A percentile compares a stretch with the other conserved stretches of the same genome.
Evolutionary conservation across 495 filamentous ascomycete species (phyloP).

Genomic region (Penicillium roqueforti): DNA sequence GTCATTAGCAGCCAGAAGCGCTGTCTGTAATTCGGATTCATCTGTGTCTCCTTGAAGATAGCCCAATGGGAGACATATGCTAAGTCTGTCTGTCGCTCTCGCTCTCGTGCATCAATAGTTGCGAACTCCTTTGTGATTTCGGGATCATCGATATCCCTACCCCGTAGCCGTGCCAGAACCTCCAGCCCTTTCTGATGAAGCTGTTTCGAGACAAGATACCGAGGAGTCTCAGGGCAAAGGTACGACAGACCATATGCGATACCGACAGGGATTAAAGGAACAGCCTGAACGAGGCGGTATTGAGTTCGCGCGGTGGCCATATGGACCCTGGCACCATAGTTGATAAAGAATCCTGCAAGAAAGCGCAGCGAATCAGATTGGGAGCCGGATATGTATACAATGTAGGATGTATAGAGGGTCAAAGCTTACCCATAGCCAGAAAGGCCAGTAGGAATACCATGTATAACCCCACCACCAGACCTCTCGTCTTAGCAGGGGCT

Average conservation of each 20-base stretch:
- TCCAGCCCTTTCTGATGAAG: constrained; percentile 30
- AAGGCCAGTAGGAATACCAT: constrained; percentile 46
- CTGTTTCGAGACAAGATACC: constrained; percentile 39
- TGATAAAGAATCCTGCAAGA: constrained; percentile 44
- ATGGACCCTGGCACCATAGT: constrained; percentile 41
- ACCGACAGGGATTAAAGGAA: constrained; percentile 40
- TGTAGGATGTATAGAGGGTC: neutral
- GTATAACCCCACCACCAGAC: constrained; percentile 46
- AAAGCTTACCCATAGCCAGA: constrained; percentile 35
- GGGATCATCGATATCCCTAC: constrained; percentile 27
- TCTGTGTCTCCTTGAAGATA: constrained; percentile 41
- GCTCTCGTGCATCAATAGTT: constrained; percentile 32
- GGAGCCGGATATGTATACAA: neutral
- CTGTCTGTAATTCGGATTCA: constrained; percentile 40
- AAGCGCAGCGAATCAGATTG: neutral
- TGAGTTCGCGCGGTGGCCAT: constrained; percentile 38
- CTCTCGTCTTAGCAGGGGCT: constrained; percentile 45
- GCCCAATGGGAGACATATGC: constrained; percentile 35
- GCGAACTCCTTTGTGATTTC: constrained; percentile 35
- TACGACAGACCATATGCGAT: constrained; percentile 36
- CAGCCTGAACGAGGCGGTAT: constrained; percentile 44
- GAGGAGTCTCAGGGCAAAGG: constrained; percentile 39
- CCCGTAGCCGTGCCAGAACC: constrained; percentile 39
- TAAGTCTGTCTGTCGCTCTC: constrained; percentile 24
- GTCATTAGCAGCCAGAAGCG: constrained; percentile 44